These are phyloP conservation scores for Candolleomyces efflorescens DNA, from an alignment of 768 basidiomycete species.

Conservation along the genomic window DNA sequence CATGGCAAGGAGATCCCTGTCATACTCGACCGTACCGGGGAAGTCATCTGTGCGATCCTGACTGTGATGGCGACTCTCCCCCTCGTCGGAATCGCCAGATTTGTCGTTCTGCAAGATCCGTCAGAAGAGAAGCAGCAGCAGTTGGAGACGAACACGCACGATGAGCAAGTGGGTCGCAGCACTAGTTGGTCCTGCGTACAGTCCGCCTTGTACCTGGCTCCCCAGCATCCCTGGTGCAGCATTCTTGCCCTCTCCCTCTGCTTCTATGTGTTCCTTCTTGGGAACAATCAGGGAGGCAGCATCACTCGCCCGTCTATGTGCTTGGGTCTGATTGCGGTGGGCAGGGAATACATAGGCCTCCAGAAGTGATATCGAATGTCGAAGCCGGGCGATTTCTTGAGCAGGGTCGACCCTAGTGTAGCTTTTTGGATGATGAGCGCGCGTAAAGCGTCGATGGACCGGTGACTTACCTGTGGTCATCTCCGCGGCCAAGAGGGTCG, in stretches of 20 bases:
- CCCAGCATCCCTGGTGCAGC: slow-evolving; percentile 64
- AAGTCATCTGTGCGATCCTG: slow-evolving; percentile 44
- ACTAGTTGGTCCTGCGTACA: slow-evolving; percentile 79
- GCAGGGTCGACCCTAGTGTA: slow-evolving; percentile 56
- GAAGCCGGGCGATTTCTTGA: slow-evolving; percentile 62
- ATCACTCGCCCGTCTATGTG: slow-evolving; percentile 34
- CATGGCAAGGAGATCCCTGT: slow-evolving; percentile 64
- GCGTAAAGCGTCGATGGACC: slow-evolving; percentile 11
- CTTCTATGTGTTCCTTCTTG: slow-evolving; percentile 52
- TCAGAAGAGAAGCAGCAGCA: slow-evolving; percentile 14
- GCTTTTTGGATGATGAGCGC: slow-evolving; percentile 21
- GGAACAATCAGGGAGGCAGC: slow-evolving; percentile 33
- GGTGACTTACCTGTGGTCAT: slow-evolving; percentile 42
- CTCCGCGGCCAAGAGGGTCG: slow-evolving; percentile 50
- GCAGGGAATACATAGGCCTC: slow-evolving; percentile 55
- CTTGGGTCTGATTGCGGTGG: slow-evolving; percentile 29
- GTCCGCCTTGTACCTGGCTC: slow-evolving; percentile 58
- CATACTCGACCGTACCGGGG: slow-evolving; percentile 49
- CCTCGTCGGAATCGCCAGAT: slow-evolving; percentile 46
- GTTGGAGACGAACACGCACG: slow-evolving; percentile 32
- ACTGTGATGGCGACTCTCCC: slow-evolving; percentile 48
- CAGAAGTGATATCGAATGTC: slow-evolving; percentile 64
- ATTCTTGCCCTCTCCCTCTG: slow-evolving; percentile 39
- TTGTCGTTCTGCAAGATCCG: slow-evolving; percentile 32
- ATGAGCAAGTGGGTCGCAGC: slow-evolving; percentile 64